A percentile compares a stretch with the other conserved stretches of the same genome.
phyloP scores from a whole-genome alignment of 2,329 filamentous ascomycete species.

The Cryphonectria naterciae region DNA sequence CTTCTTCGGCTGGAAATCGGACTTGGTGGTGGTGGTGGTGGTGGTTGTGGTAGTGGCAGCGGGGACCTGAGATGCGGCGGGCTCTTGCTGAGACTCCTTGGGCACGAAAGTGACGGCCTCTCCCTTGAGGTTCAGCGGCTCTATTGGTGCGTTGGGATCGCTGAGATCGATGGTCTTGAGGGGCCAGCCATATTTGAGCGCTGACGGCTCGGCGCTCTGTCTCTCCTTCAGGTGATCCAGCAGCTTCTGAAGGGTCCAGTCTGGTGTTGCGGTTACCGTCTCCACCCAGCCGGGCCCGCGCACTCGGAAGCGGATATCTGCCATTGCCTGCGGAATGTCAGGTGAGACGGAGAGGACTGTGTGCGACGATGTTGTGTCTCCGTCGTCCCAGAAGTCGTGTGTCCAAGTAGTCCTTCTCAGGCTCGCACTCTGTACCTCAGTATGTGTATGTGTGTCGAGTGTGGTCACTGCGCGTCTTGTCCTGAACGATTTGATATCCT shows the following conservation, averaged over 20 bases:
- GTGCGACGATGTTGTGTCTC: background rate
- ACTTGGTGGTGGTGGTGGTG: slow-evolving; percentile 20
- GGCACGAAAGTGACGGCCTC: slow-evolving; percentile 57
- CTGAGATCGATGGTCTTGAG: slow-evolving; percentile 69
- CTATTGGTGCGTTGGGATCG: slow-evolving; percentile 52
- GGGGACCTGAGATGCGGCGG: slow-evolving; percentile 22
- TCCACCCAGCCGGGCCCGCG: slow-evolving; percentile 75
- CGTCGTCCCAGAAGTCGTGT: background rate
- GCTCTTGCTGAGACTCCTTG: slow-evolving; percentile 36
- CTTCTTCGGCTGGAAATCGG: slow-evolving; percentile 37
- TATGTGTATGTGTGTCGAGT: background rate
- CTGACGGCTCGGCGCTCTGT: slow-evolving; percentile 68
- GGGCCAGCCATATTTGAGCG: slow-evolving; percentile 85
- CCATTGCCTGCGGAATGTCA: slow-evolving; percentile 18
- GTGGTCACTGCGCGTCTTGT: background rate
- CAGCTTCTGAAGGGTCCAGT: slow-evolving; percentile 67
- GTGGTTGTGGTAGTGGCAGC: slow-evolving; percentile 2
- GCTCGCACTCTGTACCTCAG: background rate
- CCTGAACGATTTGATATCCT: background rate
- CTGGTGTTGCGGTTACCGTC: slow-evolving; percentile 69
- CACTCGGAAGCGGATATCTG: slow-evolving; percentile 72
- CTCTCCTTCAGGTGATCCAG: slow-evolving; percentile 63
- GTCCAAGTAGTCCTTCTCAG: background rate
- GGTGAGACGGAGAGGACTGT: background rate
- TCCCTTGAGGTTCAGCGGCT: slow-evolving; percentile 52